Base-by-base conservation (phyloP, 345 rosid genomes). In the Gossypium turneri region DNA sequence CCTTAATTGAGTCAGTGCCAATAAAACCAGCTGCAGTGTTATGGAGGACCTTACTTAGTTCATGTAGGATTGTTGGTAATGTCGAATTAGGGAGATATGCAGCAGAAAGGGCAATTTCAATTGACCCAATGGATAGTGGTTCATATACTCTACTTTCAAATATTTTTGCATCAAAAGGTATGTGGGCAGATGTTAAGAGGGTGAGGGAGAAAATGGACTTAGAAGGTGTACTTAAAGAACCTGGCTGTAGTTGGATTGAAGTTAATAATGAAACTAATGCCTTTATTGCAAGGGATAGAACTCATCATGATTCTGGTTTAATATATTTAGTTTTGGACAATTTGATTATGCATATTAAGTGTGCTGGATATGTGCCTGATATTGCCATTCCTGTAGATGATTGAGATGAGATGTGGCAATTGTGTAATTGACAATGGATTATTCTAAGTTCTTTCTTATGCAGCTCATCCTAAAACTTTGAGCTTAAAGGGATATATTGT, bases 21-120 rank as follows among this genome's bases (percentile, higher is more conserved):
- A 81, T 77, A 52, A 67, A 87, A 68, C 88, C 88, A 45, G 80
- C 76, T 8, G 91, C 88, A 2, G 75, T 81, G 53, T 65, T 89
- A 2, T 93, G 97, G 98, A 90, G 93, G 85, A 83, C 89, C 77
- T 83, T 93, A 79, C 87, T 93, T 8, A 85, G 90, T 76, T 88
- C 86, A 10, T 89, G 93, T 53, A 77, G 84, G 56, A 72, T 75
- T 67, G 76, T 73, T 4, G 86, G 93, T 50, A 62, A 90, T 75
- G 47, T 87, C 1, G 92, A 90, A 78, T 45, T 88, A 57, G 92
- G 90, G 44, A 85, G 79, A 64, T 78, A 88, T 76, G 92, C 97
- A 29, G 94, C 97, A 41, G 79, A 86, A 81, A 90, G 72, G 92
- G 93, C 92, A 45, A 87, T 89, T 29, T 82, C 86, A 1, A 66